A percentile compares a stretch with the other conserved stretches of the same genome.
Conservation (phyloP, 2,329 filamentous ascomycete genomes). For the Fusarium sulawesiense region DNA sequence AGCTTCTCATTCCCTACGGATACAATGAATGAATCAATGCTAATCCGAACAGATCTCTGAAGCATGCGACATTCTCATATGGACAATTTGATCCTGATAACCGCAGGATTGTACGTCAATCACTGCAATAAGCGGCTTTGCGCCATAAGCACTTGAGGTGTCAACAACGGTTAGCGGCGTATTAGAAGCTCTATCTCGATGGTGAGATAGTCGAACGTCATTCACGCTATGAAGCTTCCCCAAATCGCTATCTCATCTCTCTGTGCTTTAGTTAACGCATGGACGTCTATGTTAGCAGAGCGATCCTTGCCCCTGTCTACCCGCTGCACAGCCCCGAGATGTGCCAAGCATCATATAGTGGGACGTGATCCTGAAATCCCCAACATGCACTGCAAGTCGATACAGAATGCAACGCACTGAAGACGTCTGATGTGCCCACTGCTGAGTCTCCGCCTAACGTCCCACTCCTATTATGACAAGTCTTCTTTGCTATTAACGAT, state of each 20-base stretch:
- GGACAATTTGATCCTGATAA: background rate
- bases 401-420: background rate
- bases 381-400: conserved; percentile 38
- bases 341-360: conserved; percentile 40
- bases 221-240: conserved; percentile 34
- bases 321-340: conserved; percentile 48
- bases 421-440: conserved; percentile 13
- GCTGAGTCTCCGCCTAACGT: conserved; percentile 23
- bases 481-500: conserved; percentile 9
- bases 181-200: conserved; percentile 15
- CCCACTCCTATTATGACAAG: conserved; percentile 34
- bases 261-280: conserved; percentile 22
- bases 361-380: conserved; percentile 35
- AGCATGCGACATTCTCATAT: background rate
- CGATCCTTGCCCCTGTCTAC: conserved; percentile 42
- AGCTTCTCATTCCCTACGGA: conserved; percentile 5
- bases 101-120: background rate
- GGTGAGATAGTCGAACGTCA: conserved; percentile 29
- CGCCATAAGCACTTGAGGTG: conserved; percentile 28
- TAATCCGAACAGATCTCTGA: conserved; percentile 1
- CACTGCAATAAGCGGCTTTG: conserved; percentile 7
- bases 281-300: conserved; percentile 23
- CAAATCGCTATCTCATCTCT: conserved; percentile 30
- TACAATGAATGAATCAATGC: background rate
- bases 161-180: conserved; percentile 24